Base-by-base conservation (phyloP, 345 rosid species). In the Carallia pectinifolia region DNA sequence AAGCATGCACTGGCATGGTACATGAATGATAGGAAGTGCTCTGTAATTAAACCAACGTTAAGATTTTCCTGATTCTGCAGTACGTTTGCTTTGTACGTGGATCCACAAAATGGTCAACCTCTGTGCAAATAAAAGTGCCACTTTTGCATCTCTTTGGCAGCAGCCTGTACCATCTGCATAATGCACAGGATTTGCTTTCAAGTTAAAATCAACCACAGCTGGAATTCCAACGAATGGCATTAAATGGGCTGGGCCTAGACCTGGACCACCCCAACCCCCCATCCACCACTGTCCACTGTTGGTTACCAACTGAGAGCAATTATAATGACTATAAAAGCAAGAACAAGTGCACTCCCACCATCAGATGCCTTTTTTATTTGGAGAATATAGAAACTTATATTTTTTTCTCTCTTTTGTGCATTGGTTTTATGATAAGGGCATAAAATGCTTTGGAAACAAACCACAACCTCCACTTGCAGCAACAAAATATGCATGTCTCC, bases 381-480 rank as follows among this genome's bases (percentile, higher is more conserved):
- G 29, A 8, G 6, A 29, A 48, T 44, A 39, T 29, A 19, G 9
- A 10, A 10, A 23, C 59, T n/a, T 58, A 27, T 55, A n/a, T 23
- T 23, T 55, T 33, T 23, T 23, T 55, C 4, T 31, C 30, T 31
- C 5, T 8, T n/a, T 23, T 23, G 59, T 55, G 60, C 13, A 4
- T 31, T 17, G 34, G 62, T 12, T 54, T 66, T 44, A 62, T 33
- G 76, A 53, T 8, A 1, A 6, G 34, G 61, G 71, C 76, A 66
- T 67, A 36, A 66, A 70, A 73, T n/a, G 68, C 58, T 61, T 31
- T 60, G 59, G 62, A 58, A 56, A 40, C 71, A 61, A 69, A 67
- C 77, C 67, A 37, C 67, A 50, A 67, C 67, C 62, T 64, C 81
- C 85, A 67, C 83, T 79, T 38, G 6, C 69, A 53, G 63, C 61